These are phyloP conservation scores for Botrytis cinerea DNA, from an alignment of 2,329 filamentous ascomycete genomes.

Conservation along the genomic window DNA sequence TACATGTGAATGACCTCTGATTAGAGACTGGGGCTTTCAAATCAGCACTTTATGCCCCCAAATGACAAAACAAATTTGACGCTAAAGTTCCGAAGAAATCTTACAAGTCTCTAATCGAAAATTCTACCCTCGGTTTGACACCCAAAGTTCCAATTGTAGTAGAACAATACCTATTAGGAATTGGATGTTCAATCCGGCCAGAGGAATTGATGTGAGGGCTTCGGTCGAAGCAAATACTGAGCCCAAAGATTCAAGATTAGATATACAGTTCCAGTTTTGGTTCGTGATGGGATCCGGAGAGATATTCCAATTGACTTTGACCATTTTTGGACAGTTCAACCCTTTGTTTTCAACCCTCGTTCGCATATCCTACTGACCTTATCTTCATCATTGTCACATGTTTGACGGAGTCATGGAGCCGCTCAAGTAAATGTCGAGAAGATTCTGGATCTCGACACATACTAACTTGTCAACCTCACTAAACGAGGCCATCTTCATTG, in stretches of 20 bases:
- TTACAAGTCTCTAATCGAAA: background rate
- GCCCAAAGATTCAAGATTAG: background rate
- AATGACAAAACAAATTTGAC: background rate
- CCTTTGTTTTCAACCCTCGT: background rate
- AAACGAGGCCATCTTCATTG: background rate
- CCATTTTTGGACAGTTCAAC: background rate
- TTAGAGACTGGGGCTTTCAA: background rate
- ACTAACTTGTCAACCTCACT: background rate
- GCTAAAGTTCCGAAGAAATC: background rate
- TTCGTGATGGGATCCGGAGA: background rate
- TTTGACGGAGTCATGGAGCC: background rate
- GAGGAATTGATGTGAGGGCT: background rate
- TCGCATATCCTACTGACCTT: background rate
- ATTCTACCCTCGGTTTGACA: background rate
- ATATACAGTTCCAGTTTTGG: accelerated
- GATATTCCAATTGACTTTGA: background rate
- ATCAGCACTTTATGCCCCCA: background rate
- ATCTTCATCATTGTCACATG: background rate
- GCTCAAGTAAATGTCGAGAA: background rate
- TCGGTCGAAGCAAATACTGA: background rate
- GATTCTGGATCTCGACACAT: background rate
- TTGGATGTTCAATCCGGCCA: background rate
- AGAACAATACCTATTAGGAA: background rate
- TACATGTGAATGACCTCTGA: background rate
- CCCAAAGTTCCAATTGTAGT: background rate